Evolutionary conservation across 805 yeast species (phyloP).

Genomic region (Starmerella etchellsii): DNA sequence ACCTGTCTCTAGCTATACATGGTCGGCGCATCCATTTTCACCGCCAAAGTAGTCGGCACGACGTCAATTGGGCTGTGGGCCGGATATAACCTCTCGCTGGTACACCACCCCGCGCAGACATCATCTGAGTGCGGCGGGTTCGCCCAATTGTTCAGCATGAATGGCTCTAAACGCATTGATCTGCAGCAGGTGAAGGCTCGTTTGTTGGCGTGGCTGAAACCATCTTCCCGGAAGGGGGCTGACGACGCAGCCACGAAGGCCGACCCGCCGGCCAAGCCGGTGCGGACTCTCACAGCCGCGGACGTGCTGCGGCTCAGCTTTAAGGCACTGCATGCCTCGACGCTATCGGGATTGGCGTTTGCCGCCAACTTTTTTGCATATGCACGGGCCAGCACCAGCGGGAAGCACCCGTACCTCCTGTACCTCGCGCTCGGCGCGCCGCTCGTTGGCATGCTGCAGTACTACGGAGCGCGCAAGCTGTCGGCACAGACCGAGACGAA

Average conservation of each 20-base stretch:
- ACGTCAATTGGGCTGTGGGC: conserved; percentile 28
- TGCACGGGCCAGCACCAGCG: conserved; percentile 20
- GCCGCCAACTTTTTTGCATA: conserved; percentile 22
- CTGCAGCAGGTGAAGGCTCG: not conserved
- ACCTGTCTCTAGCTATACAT: too few species aligned
- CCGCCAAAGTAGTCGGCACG: conserved; percentile 28
- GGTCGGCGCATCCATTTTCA: conserved; percentile 18
- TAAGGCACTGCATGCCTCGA: conserved; percentile 9
- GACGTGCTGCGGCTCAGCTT: not conserved
- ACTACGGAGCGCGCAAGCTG: conserved; percentile 20
- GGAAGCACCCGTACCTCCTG: conserved; percentile 28
- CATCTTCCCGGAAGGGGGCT: not conserved
- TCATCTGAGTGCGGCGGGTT: not conserved
- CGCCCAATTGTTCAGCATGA: not conserved
- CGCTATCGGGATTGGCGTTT: conserved; percentile 19
- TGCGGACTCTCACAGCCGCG: not conserved
- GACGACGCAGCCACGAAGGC: not conserved
- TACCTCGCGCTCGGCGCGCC: conserved; percentile 27
- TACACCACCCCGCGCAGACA: conserved; percentile 8
- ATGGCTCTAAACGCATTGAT: not conserved
- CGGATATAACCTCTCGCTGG: conserved; percentile 23
- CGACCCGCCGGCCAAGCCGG: not conserved
- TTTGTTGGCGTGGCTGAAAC: not conserved
- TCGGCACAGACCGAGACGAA: conserved; percentile 8
- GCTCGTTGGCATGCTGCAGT: conserved; percentile 21